Base-by-base conservation (phyloP, 2,329 filamentous ascomycete genomes). In the Aspergillus transmontanensis region DNA sequence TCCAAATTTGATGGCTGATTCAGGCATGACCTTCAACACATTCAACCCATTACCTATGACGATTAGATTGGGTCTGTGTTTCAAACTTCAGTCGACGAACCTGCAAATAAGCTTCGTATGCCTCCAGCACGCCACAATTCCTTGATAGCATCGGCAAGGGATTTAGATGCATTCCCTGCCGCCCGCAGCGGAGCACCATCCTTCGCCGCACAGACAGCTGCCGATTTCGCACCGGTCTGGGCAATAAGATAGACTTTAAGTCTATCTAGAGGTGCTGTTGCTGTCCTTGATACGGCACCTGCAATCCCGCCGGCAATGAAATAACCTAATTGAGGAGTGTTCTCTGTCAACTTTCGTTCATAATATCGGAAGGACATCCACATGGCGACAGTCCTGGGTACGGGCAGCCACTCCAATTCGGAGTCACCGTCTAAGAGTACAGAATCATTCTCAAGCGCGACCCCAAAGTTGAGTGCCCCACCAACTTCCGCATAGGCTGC, bases 191-290 rank as follows among this genome's bases (percentile, higher is more conserved):
- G 83, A 53, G 88, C 86, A 34, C 92, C 93, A 62, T 88, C 85
- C 75, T 91, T 93, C 4, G 88, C 87, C 16, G 91, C 90, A 61
- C 85, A 79, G 53, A 90, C 78, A 11, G 88, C 87, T 71, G 83
- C 81, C 69, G 86, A 74, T 63, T 84, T 85, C 61, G 84, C 81
- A 67, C 84, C 86, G 62, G 93, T 96, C 79, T 96, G 94, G 59
- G 96, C 94, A 72, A 99, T 95, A 59, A 99, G 87, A 78, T 96
- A 98, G 68, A 99, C 95, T 82, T 98, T 98, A 63, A 99, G 84
- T 72, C 95, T 93, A 82, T 99, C 95, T 79, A 99, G 89, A 64
- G 95, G 95, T 64, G 95, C 95, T 70, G 95, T 99, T 67, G 92
- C 91, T 75, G 95, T 98, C 76, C 95, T 90, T 76, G 94, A 98